Percentiles rank a stretch among this genome's conserved stretches.
phyloP scores from a whole-genome alignment of 306 rosid genomes.

The Prunus mira region DNA sequence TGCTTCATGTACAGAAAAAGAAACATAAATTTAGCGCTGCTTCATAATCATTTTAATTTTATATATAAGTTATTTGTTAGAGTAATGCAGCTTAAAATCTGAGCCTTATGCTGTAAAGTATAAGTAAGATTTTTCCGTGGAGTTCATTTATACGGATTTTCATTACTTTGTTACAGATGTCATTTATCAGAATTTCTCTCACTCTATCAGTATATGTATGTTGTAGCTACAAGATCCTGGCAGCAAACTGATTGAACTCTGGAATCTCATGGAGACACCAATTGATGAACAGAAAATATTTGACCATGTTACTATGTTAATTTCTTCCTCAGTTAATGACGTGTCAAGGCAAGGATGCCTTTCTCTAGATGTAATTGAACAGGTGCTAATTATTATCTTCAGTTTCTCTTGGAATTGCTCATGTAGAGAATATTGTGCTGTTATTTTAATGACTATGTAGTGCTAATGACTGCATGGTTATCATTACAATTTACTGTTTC shows the following conservation, averaged over 20 bases:
- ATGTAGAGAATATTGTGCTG: background rate
- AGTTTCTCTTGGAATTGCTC: constrained; percentile 15
- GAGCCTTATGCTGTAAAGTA: background rate
- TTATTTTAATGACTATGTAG: constrained; percentile 2
- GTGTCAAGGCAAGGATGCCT: constrained; percentile 71
- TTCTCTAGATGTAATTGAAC: constrained; percentile 60
- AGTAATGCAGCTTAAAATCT: background rate
- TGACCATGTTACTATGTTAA: constrained; percentile 53
- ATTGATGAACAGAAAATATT: constrained; percentile 54
- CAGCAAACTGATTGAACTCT: constrained; percentile 48
- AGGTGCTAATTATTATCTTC: constrained; percentile 42
- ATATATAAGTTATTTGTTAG: background rate
- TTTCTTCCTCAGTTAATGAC: constrained; percentile 60
- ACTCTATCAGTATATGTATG: constrained; percentile 10
- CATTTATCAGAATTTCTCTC: background rate
- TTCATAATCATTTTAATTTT: background rate
- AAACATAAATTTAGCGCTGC: background rate
- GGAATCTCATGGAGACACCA: constrained; percentile 87
- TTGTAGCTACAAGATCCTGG: constrained; percentile 66
- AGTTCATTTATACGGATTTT: background rate
- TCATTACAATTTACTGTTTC: constrained; percentile 9
- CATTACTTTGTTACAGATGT: background rate
- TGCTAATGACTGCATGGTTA: constrained; percentile 12
- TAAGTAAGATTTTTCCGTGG: background rate
- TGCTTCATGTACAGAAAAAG: background rate